phyloP scores from a whole-genome alignment of 2,329 filamentous ascomycete genomes.

The Cordyceps pruinosa region DNA sequence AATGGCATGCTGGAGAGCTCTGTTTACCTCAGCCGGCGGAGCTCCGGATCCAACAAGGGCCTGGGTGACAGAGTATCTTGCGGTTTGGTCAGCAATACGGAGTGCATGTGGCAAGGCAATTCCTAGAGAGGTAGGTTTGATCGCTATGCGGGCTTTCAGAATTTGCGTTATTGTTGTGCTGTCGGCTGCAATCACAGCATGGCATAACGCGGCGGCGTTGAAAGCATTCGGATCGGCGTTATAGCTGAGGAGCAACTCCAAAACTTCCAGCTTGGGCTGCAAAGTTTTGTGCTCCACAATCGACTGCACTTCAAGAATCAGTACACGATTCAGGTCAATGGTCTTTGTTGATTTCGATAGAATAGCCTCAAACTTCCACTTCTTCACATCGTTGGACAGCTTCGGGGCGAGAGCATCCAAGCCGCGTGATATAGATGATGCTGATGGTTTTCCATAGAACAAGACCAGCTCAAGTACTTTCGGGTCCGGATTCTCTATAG shows the following conservation, averaged over 20 bases:
- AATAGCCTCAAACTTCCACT: constrained; percentile 42
- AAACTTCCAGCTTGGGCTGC: constrained; percentile 34
- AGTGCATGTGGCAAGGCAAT: constrained; percentile 46
- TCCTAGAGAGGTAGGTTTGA: constrained; percentile 38
- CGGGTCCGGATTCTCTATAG: constrained; percentile 37
- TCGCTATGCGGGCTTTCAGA: constrained; percentile 30
- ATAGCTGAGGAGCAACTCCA: constrained; percentile 41
- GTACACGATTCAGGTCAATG: constrained; percentile 36
- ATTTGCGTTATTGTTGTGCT: constrained; percentile 42
- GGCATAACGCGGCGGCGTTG: constrained; percentile 44
- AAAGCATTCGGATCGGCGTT: constrained; percentile 50
- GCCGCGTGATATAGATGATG: constrained; percentile 35
- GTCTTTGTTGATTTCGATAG: constrained; percentile 37
- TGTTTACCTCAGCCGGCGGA: constrained; percentile 39
- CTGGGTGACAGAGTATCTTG: constrained; percentile 44
- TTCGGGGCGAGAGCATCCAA: constrained; percentile 37
- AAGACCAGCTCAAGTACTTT: constrained; percentile 43
- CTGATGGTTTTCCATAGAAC: constrained; percentile 37
- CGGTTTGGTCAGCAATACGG: constrained; percentile 43
- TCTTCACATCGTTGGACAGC: constrained; percentile 39
- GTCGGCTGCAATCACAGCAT: constrained; percentile 41
- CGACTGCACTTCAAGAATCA: constrained; percentile 45
- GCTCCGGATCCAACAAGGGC: constrained; percentile 44
- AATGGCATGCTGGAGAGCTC: constrained; percentile 46
- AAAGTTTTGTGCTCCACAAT: constrained; percentile 32